Evolutionary conservation across 129 eudicot genomes (phyloP).

Genomic region (sunflower (Helianthus annuus)): DNA sequence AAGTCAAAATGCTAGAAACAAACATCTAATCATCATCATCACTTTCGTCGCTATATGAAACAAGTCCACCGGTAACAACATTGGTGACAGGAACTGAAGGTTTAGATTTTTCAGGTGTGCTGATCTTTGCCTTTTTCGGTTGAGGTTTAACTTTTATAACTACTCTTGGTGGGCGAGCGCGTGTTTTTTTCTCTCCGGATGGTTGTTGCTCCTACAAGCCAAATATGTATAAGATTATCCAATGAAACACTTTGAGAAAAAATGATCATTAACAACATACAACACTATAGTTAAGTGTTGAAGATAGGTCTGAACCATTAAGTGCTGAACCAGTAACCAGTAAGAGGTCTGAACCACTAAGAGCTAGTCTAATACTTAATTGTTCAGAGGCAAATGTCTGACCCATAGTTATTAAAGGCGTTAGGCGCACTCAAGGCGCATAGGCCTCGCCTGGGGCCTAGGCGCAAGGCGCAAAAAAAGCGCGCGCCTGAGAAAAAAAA

Average conservation of each 20-base stretch:
- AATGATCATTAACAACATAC: background rate
- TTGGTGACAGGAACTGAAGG: slow-evolving; percentile 3
- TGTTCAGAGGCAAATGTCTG: no score
- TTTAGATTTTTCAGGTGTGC: slow-evolving; percentile 26
- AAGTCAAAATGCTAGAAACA: background rate
- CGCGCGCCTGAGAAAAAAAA: no score
- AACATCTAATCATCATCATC: slow-evolving; percentile 54
- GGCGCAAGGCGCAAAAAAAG: no score
- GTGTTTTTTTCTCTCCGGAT: slow-evolving; percentile 52
- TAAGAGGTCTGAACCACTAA: no score
- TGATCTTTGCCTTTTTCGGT: slow-evolving; percentile 61
- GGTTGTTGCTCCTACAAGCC: slow-evolving; percentile 46
- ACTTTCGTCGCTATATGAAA: slow-evolving; percentile 86
- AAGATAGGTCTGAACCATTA: no score
- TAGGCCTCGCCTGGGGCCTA: no score
- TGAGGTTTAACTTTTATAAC: slow-evolving; percentile 76
- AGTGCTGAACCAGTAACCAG: no score
- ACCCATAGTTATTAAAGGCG: no score
- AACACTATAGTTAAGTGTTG: background rate
- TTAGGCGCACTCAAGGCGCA: no score
- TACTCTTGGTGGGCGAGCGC: slow-evolving; percentile 47
- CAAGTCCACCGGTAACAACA: slow-evolving; percentile 50
- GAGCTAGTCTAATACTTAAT: no score
- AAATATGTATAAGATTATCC: background rate
- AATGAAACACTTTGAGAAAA: background rate